Evolutionary conservation across 768 basidiomycete genomes (phyloP).

Genomic region (Agrocybe chaxingu): DNA sequence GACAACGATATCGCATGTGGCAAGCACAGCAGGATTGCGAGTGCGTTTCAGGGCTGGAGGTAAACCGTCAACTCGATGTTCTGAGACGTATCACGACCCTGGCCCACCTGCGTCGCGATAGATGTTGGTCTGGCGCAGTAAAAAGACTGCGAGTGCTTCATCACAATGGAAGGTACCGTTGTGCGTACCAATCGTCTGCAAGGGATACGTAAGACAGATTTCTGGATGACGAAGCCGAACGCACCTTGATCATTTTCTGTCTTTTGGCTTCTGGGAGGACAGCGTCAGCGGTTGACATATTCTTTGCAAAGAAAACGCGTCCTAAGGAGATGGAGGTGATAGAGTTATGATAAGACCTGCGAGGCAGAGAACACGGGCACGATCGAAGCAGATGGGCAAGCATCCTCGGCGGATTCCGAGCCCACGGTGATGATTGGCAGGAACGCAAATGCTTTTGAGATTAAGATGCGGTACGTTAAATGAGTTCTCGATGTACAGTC

Average conservation of each 20-base stretch:
- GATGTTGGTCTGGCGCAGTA: slow-evolving; percentile 72
- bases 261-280: slow-evolving; percentile 27
- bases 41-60: slow-evolving; percentile 61
- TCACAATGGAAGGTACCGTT: slow-evolving; percentile 97
- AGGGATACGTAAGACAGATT: neutral
- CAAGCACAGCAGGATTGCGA: slow-evolving; percentile 68
- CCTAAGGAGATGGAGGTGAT: too few relatives aligned
- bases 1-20: slow-evolving; percentile 89
- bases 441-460: slow-evolving; percentile 4
- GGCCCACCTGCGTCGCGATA: slow-evolving; percentile 73
- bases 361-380: slow-evolving; percentile 3
- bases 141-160: slow-evolving; percentile 90
- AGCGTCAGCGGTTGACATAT: slow-evolving; percentile 16
- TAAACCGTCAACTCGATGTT: slow-evolving; percentile 1
- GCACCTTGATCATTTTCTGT: slow-evolving; percentile 39
- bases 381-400: slow-evolving; percentile 14
- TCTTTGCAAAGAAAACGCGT: slow-evolving; percentile 1
- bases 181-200: slow-evolving; percentile 86
- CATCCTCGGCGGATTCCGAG: slow-evolving; percentile 18
- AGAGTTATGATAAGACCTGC: neutral
- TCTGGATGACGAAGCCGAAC: neutral
- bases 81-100: neutral
- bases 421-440: slow-evolving; percentile 5
- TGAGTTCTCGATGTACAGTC: slow-evolving; percentile 10
- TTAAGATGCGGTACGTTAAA: slow-evolving; percentile 5